Percentiles rank a stretch among this genome's conserved stretches.
These are phyloP conservation scores for Phytophthora tubulina DNA, from an alignment of 352 stramenopile genomes.

Conservation along the genomic window DNA sequence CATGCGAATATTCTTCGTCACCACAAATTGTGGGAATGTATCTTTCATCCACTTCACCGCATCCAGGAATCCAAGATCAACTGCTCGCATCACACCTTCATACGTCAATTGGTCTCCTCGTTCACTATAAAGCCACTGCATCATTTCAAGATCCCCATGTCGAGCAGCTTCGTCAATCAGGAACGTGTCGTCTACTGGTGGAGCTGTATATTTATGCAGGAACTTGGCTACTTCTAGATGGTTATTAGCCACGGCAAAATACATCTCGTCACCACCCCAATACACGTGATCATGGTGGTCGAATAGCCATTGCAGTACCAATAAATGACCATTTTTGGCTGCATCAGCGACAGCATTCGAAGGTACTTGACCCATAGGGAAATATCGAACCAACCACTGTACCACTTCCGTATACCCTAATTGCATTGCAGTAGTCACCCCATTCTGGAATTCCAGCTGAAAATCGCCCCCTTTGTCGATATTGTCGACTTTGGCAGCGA, in stretches of 20 bases:
- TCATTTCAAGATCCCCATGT: constrained; percentile 42
- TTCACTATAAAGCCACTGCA: constrained; percentile 38
- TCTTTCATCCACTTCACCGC: constrained; percentile 37
- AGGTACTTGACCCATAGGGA: constrained; percentile 24
- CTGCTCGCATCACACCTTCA: constrained; percentile 37
- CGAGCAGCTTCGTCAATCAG: constrained; percentile 42
- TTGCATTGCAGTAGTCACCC: constrained; percentile 10
- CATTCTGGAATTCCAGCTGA: constrained; percentile 7
- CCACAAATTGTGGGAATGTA: constrained; percentile 26
- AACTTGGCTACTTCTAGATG: constrained; percentile 33
- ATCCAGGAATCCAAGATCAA: constrained; percentile 30
- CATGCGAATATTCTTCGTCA: constrained; percentile 31
- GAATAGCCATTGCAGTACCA: constrained; percentile 42
- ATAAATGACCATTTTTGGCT: constrained; percentile 38
- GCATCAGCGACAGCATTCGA: constrained; percentile 25
- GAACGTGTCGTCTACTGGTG: constrained; percentile 30
- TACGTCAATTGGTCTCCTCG: constrained; percentile 34
- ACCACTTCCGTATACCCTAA: constrained; percentile 29
- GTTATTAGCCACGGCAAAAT: constrained; percentile 35
- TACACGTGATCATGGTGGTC: constrained; percentile 43
- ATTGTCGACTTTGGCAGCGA: constrained; percentile 8
- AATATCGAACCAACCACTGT: constrained; percentile 30
- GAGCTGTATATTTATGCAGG: constrained; percentile 29
- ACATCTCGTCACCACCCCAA: constrained; percentile 46
- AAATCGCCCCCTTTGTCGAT: no score